Base-by-base conservation (phyloP, 352 stramenopile species). In the Phytophthora multivora region DNA sequence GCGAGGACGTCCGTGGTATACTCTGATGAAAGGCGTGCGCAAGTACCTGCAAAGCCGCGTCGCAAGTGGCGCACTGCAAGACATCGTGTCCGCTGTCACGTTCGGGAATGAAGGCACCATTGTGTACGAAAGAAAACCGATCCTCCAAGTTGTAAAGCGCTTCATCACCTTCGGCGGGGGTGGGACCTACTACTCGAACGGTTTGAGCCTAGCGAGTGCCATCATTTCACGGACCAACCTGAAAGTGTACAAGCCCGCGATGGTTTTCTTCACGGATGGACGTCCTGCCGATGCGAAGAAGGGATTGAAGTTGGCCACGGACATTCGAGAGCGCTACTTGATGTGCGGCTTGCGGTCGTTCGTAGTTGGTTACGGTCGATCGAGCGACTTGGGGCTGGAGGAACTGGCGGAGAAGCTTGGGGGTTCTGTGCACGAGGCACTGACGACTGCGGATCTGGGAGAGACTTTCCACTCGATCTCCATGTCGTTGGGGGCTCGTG, bases 191-290 rank as follows among this genome's bases (percentile, higher is more conserved):
- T 86, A 77, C 51, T 47, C 65, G 13, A 63, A 69, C 11, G 76
- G 71, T 3, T 63, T 83, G 30, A 56, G 25, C 0, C 26, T 53
- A 56, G 76, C 70, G 0, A 71, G 47, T 28, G 70, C 72, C 18
- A 59, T 86, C 26, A 41, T 86, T 1, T 86, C 76, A 0, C 76
- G 76, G 8, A 71, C 63, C 5, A 40, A 78, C 8, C 47, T 59
- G 21, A 59, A n/a, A 0, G 30, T 25, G 13, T 79, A 73, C 40
- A 66, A 53, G 18, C 76, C 76, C 1, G 67, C 77, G 21, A 28
- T 86, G 40, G 62, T 83, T 28, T 86, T 86, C 52, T 86, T 83
- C 38, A 79, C 73, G 0, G 70, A 86, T 52, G 73, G 73, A 9
- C 65, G 65, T 12, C 75, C 75, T 16, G 59, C 72, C 8, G 70